phyloP scores from a whole-genome alignment of 495 filamentous ascomycete genomes.

The Aspergillus bertholletiae region DNA sequence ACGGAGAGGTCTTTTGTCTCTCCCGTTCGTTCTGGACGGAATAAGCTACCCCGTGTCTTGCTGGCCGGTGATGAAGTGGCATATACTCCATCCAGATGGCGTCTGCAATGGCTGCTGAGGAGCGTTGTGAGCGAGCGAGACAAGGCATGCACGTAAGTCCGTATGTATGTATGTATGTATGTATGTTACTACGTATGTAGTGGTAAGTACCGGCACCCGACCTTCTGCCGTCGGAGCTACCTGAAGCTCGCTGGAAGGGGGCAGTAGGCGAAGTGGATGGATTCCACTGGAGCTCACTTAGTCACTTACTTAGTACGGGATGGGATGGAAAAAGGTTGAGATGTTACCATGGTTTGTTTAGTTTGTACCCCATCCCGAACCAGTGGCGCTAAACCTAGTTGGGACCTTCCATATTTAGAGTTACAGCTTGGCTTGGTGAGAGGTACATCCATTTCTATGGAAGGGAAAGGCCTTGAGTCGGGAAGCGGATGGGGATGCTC shows the following conservation, averaged over 20 bases:
- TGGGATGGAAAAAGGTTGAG: background rate
- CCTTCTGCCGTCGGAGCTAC: background rate
- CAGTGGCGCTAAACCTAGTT: background rate
- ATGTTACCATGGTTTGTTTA: background rate
- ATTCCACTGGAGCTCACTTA: background rate
- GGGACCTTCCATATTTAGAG: background rate
- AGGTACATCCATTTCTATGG: too few species aligned
- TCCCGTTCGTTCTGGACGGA: background rate
- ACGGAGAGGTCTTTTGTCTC: too few species aligned
- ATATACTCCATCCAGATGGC: too few species aligned
- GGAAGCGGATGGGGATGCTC: background rate
- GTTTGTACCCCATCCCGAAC: background rate
- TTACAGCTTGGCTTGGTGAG: background rate
- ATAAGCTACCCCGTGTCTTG: background rate
- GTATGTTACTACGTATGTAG: background rate
- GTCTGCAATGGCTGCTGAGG: too few species aligned
- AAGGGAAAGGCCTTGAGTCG: too few species aligned
- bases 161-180: background rate
- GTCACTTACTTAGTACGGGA: background rate
- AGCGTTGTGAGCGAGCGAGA: too few species aligned
- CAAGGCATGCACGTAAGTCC: background rate
- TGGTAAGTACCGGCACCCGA: background rate
- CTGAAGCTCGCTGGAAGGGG: background rate
- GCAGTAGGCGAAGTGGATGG: background rate
- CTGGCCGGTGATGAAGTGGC: background rate